phyloP scores from a whole-genome alignment of 148 eudicot genomes.

The Fagopyrum esculentum region DNA sequence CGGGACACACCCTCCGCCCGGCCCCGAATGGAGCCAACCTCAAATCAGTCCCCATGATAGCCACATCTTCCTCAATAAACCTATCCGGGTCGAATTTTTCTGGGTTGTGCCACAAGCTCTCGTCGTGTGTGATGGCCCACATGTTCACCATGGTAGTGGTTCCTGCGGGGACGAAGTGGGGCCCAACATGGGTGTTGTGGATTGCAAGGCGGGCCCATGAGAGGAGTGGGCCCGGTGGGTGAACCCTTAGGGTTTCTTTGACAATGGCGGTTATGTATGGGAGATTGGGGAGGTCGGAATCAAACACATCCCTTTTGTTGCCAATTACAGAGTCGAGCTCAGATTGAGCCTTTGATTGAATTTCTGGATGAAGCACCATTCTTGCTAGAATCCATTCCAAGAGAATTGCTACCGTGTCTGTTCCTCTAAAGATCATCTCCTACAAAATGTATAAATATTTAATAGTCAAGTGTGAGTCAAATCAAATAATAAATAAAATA shows the following conservation, averaged over 20 bases:
- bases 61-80: conserved; percentile 52
- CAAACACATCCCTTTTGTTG: conserved; percentile 21
- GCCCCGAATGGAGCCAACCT: conserved; percentile 82
- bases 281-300: conserved; percentile 66
- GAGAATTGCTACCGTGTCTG: conserved; percentile 84
- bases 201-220: conserved; percentile 94
- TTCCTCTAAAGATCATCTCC: conserved; percentile 97
- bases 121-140: conserved; percentile 92
- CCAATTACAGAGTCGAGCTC: conserved; percentile 59
- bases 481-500: not conserved
- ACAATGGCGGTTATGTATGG: conserved; percentile 75
- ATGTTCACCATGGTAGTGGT: conserved; percentile 98
- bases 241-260: conserved; percentile 77
- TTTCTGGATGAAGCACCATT: conserved; percentile 82
- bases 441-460: conserved; percentile 13
- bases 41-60: conserved; percentile 73
- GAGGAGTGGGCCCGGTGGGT: conserved; percentile 96
- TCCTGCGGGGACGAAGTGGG: conserved; percentile 73
- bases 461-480: not conserved
- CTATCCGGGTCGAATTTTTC: conserved; percentile 57
- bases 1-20: conserved; percentile 80
- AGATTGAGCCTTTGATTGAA: conserved; percentile 77
- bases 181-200: conserved; percentile 70
- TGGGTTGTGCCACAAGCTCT: conserved; percentile 53
- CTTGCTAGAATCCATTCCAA: conserved; percentile 86